Base-by-base conservation (phyloP, 2,329 filamentous ascomycete species). In the Sarocladiaceae sp. region DNA sequence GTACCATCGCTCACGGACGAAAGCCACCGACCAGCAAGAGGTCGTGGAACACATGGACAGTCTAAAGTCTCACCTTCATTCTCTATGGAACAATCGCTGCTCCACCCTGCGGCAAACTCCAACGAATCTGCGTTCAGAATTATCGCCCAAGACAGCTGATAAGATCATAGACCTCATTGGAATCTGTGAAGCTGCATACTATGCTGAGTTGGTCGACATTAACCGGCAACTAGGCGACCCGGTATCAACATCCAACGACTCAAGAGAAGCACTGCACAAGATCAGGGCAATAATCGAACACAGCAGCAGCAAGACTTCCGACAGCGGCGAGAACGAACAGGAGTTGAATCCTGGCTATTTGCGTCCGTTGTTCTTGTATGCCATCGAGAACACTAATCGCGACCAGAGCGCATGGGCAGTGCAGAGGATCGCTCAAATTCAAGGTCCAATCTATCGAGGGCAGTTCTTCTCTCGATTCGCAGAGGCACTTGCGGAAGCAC, bases 1-100 rank as follows among this genome's bases (percentile, higher is more conserved):
- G 25, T 61, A 61, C 33, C 59, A 57, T 35, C 59, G 58, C 17
- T 58, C 59, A 15, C 57, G 58, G 13, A 58, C 52, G n/a, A 58
- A 53, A 5, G 53, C 52, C 6, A 44, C 20, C 11, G 59, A 61
- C 17, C 59, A 61, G 31, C 54, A 56, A 12, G 59, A 60, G 23
- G 59, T 60, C 1, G 49, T 29, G 5, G 15, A 53, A 18, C 50
- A 31, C 13, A 53, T 56, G 17, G 25, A 52, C 11, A 11, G 29
- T 18, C 52, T 60, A 15, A 53, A 56, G 18, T n/a, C 48, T 12
- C 42, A 28, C 7, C 51, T 60, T 6, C 51, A 54, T 17, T 20
- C 15, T 0, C 53, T 60, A 2, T 59, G 57, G 56, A 42, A 57
- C 3, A 52, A 22, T 36, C 56, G 56, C n/a, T 54, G 46, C 6